phyloP scores from a whole-genome alignment of 768 basidiomycete genomes.

The Russula earlei region DNA sequence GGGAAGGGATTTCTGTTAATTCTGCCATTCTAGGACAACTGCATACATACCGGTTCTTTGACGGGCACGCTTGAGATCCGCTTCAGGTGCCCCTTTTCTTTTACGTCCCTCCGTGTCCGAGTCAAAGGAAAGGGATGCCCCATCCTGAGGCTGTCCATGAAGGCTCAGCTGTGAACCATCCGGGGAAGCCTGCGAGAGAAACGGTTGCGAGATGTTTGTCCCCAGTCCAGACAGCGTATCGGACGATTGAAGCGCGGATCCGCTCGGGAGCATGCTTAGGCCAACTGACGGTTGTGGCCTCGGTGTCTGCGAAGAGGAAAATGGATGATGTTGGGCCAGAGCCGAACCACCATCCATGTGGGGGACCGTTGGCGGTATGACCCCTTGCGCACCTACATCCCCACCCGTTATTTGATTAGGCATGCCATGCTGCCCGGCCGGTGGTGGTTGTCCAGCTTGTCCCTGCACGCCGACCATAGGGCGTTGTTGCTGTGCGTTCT shows the following conservation, averaged over 20 bases:
- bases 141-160: conserved; percentile 12
- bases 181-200: conserved; percentile 6
- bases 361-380: conserved; percentile 9
- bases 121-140: conserved; percentile 32
- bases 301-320: conserved; percentile 8
- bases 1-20: not conserved
- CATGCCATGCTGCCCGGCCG: conserved; percentile 20
- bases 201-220: conserved; percentile 1
- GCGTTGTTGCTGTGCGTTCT: conserved; percentile 46
- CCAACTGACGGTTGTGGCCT: conserved; percentile 4
- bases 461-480: conserved; percentile 37
- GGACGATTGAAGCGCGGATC: conserved; percentile 12
- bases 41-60: conserved; percentile 58
- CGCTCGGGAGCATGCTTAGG: not conserved
- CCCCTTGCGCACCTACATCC: conserved; percentile 11
- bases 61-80: conserved; percentile 58
- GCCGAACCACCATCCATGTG: conserved; percentile 9
- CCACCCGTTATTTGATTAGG: conserved; percentile 17
- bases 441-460: conserved; percentile 27
- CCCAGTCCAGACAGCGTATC: conserved; percentile 14
- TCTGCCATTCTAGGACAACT: not conserved
- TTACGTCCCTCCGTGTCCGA: conserved; percentile 59
- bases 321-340: not conserved
- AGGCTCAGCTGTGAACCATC: conserved; percentile 1
- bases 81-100: conserved; percentile 57